Evolutionary conservation across 108 stramenopile genomes (phyloP), one percentile per base, ranked within the genome.

Genomic region (Discostella stelligeroides): DNA sequence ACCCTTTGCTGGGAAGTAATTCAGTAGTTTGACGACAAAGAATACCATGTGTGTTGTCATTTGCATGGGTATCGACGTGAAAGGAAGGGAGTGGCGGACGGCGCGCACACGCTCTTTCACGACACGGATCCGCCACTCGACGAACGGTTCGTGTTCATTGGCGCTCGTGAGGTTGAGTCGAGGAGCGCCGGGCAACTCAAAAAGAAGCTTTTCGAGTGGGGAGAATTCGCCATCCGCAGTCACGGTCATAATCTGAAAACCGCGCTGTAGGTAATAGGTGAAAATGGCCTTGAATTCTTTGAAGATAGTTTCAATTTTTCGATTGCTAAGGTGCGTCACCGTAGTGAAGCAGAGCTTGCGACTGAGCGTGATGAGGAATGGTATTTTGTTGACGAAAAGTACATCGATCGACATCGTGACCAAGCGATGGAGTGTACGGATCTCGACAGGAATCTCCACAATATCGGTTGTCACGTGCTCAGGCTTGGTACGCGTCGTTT

Each of bases 1-100:
- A 10, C 66, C 66, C 42, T 56, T 53, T 0, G 30, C 30, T 15
- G 66, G 66, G 37, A 66, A 66, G 66, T 42, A 18, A 24, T 63
- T 63, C 14, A 63, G 61, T 15, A 63, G 23, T 40, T 63, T 63
- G 20, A 27, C 38, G 21, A 40, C 66, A 39, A 56, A 56, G 24
- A 66, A 66, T 17, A 53, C 66, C 17, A 39, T 53, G 25, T 66
- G 60, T 1, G 10, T 50, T 18, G 49, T 50, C 49, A 50, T 24
- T 24, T 24, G 49, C 18, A 8, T 8, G 24, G 49, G 49, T 24
- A 50, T 20, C 7, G 49, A 20, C 9, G 20, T 50, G 49, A 20
- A 50, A 0, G 49, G 49, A 1, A 50, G 23, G 8, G 23, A 24
- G 17, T 50, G n/a, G n/a, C n/a, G n/a, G n/a, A n/a, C n/a, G n/a